These are phyloP conservation scores for Neonectria ditissima DNA, from an alignment of 2,329 filamentous ascomycete genomes.

Conservation along the genomic window DNA sequence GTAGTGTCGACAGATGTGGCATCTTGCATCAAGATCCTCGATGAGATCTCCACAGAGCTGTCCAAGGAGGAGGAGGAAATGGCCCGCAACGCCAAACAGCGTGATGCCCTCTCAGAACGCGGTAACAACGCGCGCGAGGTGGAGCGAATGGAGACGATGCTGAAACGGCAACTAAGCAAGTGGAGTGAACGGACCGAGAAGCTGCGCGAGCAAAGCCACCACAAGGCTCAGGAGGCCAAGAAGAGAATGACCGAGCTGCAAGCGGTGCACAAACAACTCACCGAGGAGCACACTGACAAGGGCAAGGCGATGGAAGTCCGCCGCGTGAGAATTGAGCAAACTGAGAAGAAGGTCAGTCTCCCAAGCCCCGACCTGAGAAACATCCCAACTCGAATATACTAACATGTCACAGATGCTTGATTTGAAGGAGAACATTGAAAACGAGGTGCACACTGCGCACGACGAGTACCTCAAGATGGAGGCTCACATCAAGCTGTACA, in stretches of 20 bases:
- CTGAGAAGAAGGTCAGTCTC: constrained; percentile 88
- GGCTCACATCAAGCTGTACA: constrained; percentile 95
- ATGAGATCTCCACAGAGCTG: constrained; percentile 87
- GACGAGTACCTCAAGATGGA: constrained; percentile 99
- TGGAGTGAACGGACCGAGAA: constrained; percentile 90
- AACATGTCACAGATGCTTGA: constrained; percentile 84
- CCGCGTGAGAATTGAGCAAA: constrained; percentile 95
- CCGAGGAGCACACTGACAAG: constrained; percentile 87
- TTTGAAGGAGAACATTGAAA: constrained; percentile 96
- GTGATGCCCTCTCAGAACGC: constrained; percentile 87
- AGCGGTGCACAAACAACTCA: constrained; percentile 81
- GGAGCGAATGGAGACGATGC: constrained; percentile 85
- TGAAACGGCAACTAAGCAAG: constrained; percentile 85
- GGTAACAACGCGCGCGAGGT: constrained; percentile 92
- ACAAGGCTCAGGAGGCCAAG: constrained; percentile 84
- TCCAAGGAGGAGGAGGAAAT: constrained; percentile 93
- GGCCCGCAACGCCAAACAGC: constrained; percentile 80
- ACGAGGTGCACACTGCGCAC: constrained; percentile 88
- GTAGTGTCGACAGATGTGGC: constrained; percentile 88
- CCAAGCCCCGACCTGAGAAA: neutral
- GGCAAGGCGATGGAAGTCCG: constrained; percentile 92
- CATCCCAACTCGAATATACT: constrained; percentile 37
- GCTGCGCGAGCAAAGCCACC: constrained; percentile 81
- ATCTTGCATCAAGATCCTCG: constrained; percentile 87
- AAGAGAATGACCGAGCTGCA: constrained; percentile 91